A percentile compares a stretch with the other conserved stretches of the same genome.
Conservation (phyloP, 2,329 filamentous ascomycete species). For the Fusarium burgessii region DNA sequence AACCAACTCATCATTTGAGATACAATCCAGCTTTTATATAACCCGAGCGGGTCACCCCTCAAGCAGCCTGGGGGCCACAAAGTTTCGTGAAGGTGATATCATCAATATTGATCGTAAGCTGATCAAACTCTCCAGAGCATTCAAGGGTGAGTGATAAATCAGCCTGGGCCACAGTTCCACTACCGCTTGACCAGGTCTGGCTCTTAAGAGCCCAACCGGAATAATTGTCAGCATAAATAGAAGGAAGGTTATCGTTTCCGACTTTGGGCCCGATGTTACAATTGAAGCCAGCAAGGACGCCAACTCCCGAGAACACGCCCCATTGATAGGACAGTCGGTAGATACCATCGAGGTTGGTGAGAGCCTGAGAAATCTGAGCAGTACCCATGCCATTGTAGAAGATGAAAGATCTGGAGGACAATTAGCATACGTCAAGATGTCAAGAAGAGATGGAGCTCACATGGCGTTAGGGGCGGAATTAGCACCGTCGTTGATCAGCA, state of each 20-base stretch:
- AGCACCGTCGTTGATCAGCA: fast-evolving
- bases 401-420: fast-evolving
- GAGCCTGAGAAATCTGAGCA: background rate
- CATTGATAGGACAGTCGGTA: background rate
- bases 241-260: fast-evolving
- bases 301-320: fast-evolving
- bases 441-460: too few relatives aligned
- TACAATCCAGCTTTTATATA: too few relatives aligned
- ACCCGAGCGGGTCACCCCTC: too few relatives aligned
- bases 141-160: fast-evolving
- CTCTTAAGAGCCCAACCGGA: background rate
- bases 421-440: too few relatives aligned
- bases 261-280: background rate
- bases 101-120: background rate
- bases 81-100: background rate
- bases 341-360: background rate
- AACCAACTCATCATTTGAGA: too few relatives aligned
- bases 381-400: too few relatives aligned
- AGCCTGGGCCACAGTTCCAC: background rate
- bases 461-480: background rate
- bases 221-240: fast-evolving
- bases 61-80: background rate
- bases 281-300: fast-evolving
- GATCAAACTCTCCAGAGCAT: background rate
- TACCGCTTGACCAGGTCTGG: background rate